Evolutionary conservation across 2,329 filamentous ascomycete genomes (phyloP).

Genomic region (Thermothelomyces thermophilus): DNA sequence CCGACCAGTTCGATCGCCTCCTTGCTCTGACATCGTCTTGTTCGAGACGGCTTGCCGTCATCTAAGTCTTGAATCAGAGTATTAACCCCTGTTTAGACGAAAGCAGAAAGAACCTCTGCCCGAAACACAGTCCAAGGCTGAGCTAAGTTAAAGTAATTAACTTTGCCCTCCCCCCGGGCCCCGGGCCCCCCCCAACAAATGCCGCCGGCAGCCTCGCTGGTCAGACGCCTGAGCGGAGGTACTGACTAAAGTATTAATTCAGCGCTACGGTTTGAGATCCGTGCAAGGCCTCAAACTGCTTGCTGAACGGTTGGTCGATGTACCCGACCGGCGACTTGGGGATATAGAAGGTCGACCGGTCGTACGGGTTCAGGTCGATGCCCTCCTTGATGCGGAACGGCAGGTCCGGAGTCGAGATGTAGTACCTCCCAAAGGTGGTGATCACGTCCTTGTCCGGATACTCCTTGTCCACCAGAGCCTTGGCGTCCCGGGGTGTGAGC

Average conservation of each 20-base stretch:
- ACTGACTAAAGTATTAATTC: constrained; percentile 3
- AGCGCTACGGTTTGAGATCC: constrained; percentile 6
- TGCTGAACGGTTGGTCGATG: constrained; percentile 33
- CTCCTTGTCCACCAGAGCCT: constrained; percentile 25
- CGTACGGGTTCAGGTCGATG: constrained; percentile 32
- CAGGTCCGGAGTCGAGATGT: constrained; percentile 40
- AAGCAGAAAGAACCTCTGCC: constrained; percentile 57
- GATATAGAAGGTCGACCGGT: constrained; percentile 35
- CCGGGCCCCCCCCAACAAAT: constrained; percentile 49
- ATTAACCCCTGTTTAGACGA: no score
- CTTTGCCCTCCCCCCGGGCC: no score
- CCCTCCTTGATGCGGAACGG: constrained; percentile 34
- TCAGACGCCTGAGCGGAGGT: constrained; percentile 58
- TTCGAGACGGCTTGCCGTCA: constrained; percentile 16
- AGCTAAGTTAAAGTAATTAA: no score
- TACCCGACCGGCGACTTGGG: constrained; percentile 34
- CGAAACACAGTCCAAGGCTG: constrained; percentile 50
- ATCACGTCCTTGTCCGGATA: constrained; percentile 25
- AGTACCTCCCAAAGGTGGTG: constrained; percentile 37
- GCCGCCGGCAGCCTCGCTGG: constrained; percentile 59
- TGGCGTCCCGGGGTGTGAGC: constrained; percentile 24
- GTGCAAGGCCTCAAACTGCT: constrained; percentile 24
- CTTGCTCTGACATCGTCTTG: constrained; percentile 8
- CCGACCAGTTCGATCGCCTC: constrained; percentile 22
- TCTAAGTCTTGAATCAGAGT: no score